These are phyloP conservation scores for Aureobasidium sp. DNA, from an alignment of 2,329 filamentous ascomycete species.

Conservation along the genomic window DNA sequence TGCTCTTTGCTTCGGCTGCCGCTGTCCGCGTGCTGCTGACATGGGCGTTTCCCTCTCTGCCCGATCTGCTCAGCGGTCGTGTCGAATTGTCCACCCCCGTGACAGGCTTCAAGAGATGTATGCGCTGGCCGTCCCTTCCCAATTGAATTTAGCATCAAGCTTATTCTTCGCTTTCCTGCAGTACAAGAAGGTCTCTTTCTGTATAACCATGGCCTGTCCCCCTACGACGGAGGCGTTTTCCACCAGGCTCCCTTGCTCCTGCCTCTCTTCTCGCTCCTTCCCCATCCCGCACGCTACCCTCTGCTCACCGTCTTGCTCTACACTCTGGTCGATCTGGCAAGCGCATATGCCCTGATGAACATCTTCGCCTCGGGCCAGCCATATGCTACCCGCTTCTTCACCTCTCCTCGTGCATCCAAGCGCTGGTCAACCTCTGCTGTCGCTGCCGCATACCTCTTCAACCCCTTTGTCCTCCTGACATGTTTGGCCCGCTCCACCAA, in stretches of 20 bases:
- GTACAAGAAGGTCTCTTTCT: constrained; percentile 96
- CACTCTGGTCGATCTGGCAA: constrained; percentile 70
- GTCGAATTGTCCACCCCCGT: constrained; percentile 96
- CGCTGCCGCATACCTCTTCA: constrained; percentile 86
- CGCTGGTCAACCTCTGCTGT: constrained; percentile 68
- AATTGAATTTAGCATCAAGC: neutral
- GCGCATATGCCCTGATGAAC: constrained; percentile 67
- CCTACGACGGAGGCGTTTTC: constrained; percentile 87
- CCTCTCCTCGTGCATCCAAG: constrained; percentile 68
- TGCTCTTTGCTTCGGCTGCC: constrained; percentile 69
- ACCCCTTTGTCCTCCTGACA: constrained; percentile 85
- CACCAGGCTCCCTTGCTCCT: constrained; percentile 80
- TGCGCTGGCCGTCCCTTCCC: constrained; percentile 29
- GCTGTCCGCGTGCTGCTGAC: constrained; percentile 74
- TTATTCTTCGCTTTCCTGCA: constrained; percentile 11
- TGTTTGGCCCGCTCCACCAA: constrained; percentile 85
- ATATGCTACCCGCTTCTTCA: constrained; percentile 64
- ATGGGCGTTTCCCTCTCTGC: constrained; percentile 71
- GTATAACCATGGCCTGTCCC: constrained; percentile 92
- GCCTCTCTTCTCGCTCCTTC: constrained; percentile 83
- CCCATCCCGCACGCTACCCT: constrained; percentile 58
- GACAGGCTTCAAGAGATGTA: constrained; percentile 95
- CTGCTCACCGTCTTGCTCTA: constrained; percentile 71
- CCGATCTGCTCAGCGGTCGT: constrained; percentile 77
- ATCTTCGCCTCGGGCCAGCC: constrained; percentile 80